These are phyloP conservation scores for Tricholoma saponaceum DNA, from an alignment of 768 basidiomycete species.

Conservation along the genomic window DNA sequence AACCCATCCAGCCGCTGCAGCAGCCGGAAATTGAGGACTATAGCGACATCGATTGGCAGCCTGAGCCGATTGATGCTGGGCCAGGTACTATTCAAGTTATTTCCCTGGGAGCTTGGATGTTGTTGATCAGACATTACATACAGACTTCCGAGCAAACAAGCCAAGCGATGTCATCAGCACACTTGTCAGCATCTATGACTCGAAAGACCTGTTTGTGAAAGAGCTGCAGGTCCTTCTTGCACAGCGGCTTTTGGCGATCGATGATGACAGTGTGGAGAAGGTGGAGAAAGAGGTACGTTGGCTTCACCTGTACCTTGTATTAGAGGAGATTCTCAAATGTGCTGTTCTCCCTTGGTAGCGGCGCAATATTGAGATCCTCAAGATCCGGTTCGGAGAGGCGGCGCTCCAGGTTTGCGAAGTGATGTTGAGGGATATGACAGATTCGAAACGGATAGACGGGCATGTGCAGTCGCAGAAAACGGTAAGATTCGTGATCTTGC, in stretches of 20 bases:
- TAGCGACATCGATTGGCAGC: slow-evolving; percentile 89
- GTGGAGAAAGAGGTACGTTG: slow-evolving; percentile 62
- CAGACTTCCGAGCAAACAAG: slow-evolving; percentile 90
- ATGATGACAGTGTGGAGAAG: slow-evolving; percentile 74
- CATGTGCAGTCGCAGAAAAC: slow-evolving; percentile 73
- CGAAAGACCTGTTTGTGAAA: slow-evolving; percentile 93
- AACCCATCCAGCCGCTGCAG: slow-evolving; percentile 73
- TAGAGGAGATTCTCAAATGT: neutral
- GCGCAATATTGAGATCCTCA: slow-evolving; percentile 88
- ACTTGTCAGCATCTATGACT: slow-evolving; percentile 95
- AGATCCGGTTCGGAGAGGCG: slow-evolving; percentile 92
- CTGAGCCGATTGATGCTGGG: slow-evolving; percentile 95
- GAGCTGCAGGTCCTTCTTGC: slow-evolving; percentile 92
- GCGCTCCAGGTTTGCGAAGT: slow-evolving; percentile 95
- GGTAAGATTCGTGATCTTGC: slow-evolving; percentile 36
- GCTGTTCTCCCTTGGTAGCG: slow-evolving; percentile 45
- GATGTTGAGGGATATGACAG: slow-evolving; percentile 96
- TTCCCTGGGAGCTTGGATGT: neutral
- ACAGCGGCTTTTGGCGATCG: slow-evolving; percentile 76
- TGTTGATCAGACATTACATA: neutral
- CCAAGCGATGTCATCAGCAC: slow-evolving; percentile 94
- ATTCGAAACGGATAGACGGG: slow-evolving; percentile 87
- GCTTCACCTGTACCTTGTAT: neutral
- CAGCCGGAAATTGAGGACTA: slow-evolving; percentile 82
- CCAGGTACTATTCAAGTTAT: slow-evolving; percentile 53